Percentiles rank a stretch among this genome's conserved stretches.
These are phyloP conservation scores for Aspergillus sp. DNA, from an alignment of 2,329 filamentous ascomycete genomes.

Conservation along the genomic window DNA sequence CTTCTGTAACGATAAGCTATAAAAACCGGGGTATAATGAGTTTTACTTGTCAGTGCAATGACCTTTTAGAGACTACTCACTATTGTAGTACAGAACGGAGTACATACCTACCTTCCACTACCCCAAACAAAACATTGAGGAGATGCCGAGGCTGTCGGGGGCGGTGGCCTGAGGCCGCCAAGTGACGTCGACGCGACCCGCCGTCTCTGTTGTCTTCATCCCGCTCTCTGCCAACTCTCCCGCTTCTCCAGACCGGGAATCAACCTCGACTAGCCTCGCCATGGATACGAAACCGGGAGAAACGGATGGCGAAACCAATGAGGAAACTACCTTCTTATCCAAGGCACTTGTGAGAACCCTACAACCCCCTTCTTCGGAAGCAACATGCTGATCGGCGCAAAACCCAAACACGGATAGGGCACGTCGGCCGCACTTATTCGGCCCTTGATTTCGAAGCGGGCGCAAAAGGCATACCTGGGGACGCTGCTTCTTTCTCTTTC, in stretches of 20 bases:
- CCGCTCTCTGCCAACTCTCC: background rate
- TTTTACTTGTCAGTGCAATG: background rate
- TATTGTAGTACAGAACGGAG: conserved; percentile 3
- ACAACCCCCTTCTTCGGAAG: background rate
- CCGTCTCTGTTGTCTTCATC: background rate
- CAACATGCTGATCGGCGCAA: background rate
- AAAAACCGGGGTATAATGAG: conserved; percentile 27
- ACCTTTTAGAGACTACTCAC: conserved; percentile 9
- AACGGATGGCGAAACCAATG: conserved; percentile 9
- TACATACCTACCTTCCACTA: too few species aligned
- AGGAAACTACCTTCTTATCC: conserved; percentile 8
- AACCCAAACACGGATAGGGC: conserved; percentile 43
- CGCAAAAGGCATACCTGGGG: conserved; percentile 65
- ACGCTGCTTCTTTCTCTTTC: conserved; percentile 55
- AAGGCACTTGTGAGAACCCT: conserved; percentile 16
- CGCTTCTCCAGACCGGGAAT: background rate
- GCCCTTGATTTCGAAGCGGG: conserved; percentile 58
- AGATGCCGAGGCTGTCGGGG: background rate
- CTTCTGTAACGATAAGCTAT: conserved; percentile 40
- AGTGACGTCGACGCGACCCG: conserved; percentile 18
- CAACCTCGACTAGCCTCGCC: background rate
- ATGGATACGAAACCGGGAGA: conserved; percentile 15
- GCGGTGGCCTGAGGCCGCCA: background rate
- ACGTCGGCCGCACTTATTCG: conserved; percentile 55
- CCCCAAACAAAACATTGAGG: too few species aligned